Evolutionary conservation across 176 grass and related monocot species (phyloP), one percentile per base, ranked within the genome.

Genomic region (Cenchrus americanus): DNA sequence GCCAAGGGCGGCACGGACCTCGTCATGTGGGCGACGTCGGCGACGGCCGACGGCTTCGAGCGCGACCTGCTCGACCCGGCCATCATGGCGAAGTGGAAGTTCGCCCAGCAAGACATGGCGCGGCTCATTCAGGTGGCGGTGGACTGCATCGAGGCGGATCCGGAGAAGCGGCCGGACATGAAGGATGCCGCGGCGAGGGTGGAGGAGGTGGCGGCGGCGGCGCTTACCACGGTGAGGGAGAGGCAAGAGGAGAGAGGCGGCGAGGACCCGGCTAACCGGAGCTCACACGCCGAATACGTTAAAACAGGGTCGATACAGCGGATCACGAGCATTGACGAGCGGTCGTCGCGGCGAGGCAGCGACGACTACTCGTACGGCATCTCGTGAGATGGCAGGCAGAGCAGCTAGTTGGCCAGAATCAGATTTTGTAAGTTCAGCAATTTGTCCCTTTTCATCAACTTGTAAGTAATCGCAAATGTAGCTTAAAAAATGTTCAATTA

Each of bases 1-100:
- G 85, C 75, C 30, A 90, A 92, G 57, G 96, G 96, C 12, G 96
- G 96, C 27, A 98, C 91, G 27, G 96, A 98, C 83, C 87, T 98
- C 49, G 82, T 98, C n/a, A 60, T 83, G 69, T 98, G 96, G 93
- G 93, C 93, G 1, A 92, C 84, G 62, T 80, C 88, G 17, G 89
- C 91, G 4, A 73, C 81, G 46, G 37, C 84, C 0, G 96, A 96
- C 22, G 85, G 82, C 8, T 89, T 83, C 65, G 93, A 96, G 85
- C 73, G 74, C 1, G 93, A 98, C 73, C 87, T 98, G 32, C 68
- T 98, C 17, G 93, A 98, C 84, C 93, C 89, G 18, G 87, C 72
- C 54, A 48, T 96, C 64, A 55, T 96, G 43, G 67, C 83, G 7
- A 67, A 54, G 49, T 79, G 80, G 52, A 88, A 94, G 80, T 82